phyloP scores from a whole-genome alignment of 305 asterid genomes.

The Fraxinus greggii region DNA sequence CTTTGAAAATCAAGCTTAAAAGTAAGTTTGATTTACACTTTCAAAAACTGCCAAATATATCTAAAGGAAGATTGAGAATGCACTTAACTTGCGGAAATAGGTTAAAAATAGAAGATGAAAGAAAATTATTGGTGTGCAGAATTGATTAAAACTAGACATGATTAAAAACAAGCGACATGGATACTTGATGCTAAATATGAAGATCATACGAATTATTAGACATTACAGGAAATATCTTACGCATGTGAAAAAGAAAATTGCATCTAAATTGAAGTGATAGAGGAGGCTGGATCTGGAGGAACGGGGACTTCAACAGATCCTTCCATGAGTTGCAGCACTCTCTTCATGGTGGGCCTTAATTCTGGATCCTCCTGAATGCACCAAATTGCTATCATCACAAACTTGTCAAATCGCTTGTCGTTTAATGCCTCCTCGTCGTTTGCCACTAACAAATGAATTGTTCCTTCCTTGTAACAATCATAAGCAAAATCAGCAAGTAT shows the following conservation, averaged over 20 bases:
- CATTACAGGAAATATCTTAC: too few species aligned
- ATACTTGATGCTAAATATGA: too few species aligned
- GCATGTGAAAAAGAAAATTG: neutral
- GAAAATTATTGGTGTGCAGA: neutral
- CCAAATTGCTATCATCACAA: conserved; percentile 30
- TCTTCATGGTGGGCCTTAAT: conserved; percentile 40
- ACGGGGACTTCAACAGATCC: conserved; percentile 26
- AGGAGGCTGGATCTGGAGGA: conserved; percentile 25
- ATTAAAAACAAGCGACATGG: neutral
- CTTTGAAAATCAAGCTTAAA: too few species aligned
- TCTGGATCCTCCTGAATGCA: conserved; percentile 35
- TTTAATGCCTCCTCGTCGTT: neutral
- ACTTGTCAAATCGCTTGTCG: neutral
- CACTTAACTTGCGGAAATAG: too few species aligned
- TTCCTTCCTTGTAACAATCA: neutral
- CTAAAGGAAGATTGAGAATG: too few species aligned
- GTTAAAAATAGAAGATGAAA: too few species aligned
- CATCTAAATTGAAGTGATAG: neutral
- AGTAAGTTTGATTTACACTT: too few species aligned
- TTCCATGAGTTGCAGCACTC: conserved; percentile 33
- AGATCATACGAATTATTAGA: neutral
- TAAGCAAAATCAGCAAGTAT: neutral
- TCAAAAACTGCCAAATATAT: too few species aligned
- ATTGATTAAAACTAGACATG: neutral
- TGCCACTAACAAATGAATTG: neutral